Evolutionary conservation across 2,329 filamentous ascomycete genomes (phyloP).

Genomic region (Aspergillus thermomutatus): DNA sequence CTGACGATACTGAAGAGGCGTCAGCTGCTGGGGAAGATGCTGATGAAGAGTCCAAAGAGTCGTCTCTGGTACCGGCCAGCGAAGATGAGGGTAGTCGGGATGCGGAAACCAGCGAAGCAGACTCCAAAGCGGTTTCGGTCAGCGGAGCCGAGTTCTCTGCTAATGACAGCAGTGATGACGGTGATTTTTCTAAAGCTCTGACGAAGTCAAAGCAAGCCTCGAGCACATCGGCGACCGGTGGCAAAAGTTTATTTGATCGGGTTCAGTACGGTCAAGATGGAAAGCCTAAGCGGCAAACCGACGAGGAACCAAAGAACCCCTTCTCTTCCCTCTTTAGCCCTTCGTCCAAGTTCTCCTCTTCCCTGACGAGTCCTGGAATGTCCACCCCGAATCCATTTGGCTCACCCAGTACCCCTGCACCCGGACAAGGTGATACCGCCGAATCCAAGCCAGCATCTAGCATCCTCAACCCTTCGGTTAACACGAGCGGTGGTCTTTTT

Average conservation of each 20-base stretch:
- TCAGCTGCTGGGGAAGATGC: conserved; percentile 20
- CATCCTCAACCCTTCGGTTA: conserved; percentile 15
- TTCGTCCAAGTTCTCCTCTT: conserved; percentile 22
- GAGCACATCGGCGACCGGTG: conserved; percentile 15
- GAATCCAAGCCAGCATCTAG: conserved; percentile 14
- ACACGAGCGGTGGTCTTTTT: conserved; percentile 26
- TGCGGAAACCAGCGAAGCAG: conserved; percentile 3
- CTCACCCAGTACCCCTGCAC: conserved; percentile 5
- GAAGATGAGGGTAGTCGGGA: conserved; percentile 7
- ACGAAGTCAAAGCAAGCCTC: conserved; percentile 20
- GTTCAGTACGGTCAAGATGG: conserved; percentile 26
- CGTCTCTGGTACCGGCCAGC: conserved; percentile 12
- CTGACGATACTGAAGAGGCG: conserved; percentile 25
- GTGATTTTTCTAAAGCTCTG: conserved; percentile 19
- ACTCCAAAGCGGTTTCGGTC: conserved; percentile 7
- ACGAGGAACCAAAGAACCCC: conserved; percentile 14
- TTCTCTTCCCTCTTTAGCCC: conserved; percentile 21
- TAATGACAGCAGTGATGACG: conserved; percentile 22
- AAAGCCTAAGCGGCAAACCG: conserved; percentile 22
- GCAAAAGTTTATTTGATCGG: conserved; percentile 36
- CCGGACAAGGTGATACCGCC: conserved; percentile 10
- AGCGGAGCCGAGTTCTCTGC: conserved; percentile 11
- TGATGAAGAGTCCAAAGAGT: conserved; percentile 13
- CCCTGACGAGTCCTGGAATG: conserved; percentile 21
- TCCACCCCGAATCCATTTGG: conserved; percentile 23